Base-by-base conservation (phyloP, 2,329 filamentous ascomycete species). In the Malbranchea cinnamomea region DNA sequence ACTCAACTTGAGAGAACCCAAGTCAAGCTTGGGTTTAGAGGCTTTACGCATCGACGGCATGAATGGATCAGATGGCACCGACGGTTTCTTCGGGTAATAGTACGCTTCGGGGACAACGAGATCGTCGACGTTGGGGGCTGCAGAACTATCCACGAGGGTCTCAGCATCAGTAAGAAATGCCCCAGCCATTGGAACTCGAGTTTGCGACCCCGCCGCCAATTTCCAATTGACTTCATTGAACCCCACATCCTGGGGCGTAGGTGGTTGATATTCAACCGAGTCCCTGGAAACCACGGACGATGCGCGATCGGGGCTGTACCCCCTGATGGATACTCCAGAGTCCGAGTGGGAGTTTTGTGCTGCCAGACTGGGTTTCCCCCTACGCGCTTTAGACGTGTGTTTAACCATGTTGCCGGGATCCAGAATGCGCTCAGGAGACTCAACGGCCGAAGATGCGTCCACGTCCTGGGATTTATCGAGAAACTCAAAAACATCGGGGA, bases 401-500 rank as follows among this genome's bases (percentile, higher is more conserved):
- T 22, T 41, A 42, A 14, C 23, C 6, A 13, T 13, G 18, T 13
- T 13, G 18, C 10, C 34, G 29, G 18, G 21, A 16, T 32, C 14
- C 15, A 9, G 30, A 10, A 15, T 10, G 33, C 11, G 24, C 16
- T 21, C 28, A 32, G 15, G 15, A 30, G 17, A 17, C 11, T 11
- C 23, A 19, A 12, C 18, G 10, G 23, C 23, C 10, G 34, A 31
- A 15, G 34, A 30, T 11, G 37, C 18, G 24, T 34, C 32, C 6
- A 37, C 29, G n/a, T n/a, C n/a, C n/a, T n/a, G n/a, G n/a, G n/a
- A n/a, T 3, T 48, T 39, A 12, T 56, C 51, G 5, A 58, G 42
- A 26, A 51, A 58, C 25, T 57, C 47, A 38, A 58, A 58, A 6
- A 58, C 54, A 40, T 57, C 49, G 4, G 53, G 52, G 9, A 41